Conservation (phyloP, 306 rosid genomes). For the Canavalia gladiata region DNA sequence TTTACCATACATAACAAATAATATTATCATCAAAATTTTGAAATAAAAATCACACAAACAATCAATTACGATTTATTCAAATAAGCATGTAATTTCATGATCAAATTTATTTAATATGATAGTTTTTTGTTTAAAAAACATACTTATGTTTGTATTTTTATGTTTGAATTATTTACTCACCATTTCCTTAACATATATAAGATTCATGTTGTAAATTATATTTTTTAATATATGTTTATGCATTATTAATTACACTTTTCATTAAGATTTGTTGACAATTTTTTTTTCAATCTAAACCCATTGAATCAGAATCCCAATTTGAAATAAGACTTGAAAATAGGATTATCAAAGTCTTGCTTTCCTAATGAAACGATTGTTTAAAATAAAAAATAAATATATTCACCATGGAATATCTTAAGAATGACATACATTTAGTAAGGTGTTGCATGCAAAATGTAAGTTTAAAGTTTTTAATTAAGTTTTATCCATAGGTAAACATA, state of each 20-base stretch:
- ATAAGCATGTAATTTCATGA: slow-evolving; percentile 18
- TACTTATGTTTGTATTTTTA: background rate
- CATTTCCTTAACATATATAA: slow-evolving; percentile 11
- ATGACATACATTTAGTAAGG: slow-evolving; percentile 26
- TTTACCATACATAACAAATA: background rate
- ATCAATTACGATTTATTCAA: slow-evolving; percentile 22
- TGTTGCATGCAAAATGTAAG: too few species aligned
- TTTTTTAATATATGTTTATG: slow-evolving; percentile 18
- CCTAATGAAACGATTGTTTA: background rate
- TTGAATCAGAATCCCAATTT: slow-evolving; percentile 32
- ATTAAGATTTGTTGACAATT: slow-evolving; percentile 18
- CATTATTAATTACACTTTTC: slow-evolving; percentile 23
- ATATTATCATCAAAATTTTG: slow-evolving; percentile 5
- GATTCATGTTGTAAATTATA: slow-evolving; percentile 7
- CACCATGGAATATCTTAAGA: background rate
- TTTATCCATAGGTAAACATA: too few species aligned
- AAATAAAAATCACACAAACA: slow-evolving; percentile 1
- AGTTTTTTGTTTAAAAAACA: background rate
- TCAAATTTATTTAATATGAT: slow-evolving; percentile 12
- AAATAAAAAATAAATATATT: background rate
- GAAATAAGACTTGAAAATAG: background rate
- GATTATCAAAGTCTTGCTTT: slow-evolving; percentile 12
- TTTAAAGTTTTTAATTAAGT: too few species aligned
- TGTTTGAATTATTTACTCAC: background rate
- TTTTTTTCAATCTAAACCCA: background rate